Evolutionary conservation across 352 stramenopile genomes (phyloP).

Genomic region (Pythium aquatile): DNA sequence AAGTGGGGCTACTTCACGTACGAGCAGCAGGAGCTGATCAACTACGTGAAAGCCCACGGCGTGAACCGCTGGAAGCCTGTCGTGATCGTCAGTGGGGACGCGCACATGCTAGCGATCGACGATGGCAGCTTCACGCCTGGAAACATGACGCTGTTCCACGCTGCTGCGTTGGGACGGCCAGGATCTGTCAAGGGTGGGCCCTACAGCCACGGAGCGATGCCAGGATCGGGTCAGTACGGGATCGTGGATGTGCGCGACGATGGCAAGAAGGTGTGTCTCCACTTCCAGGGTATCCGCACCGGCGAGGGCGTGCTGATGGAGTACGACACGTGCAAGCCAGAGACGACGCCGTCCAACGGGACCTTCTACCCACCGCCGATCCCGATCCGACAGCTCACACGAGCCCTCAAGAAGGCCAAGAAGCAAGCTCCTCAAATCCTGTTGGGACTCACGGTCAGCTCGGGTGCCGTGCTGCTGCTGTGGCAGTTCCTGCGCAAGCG

Average conservation of each 20-base stretch:
- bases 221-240: conserved; percentile 77
- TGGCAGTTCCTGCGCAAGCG: conserved; percentile 9
- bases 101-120: conserved; percentile 89
- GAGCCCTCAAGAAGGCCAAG: conserved; percentile 57
- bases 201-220: conserved; percentile 83
- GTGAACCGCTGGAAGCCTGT: conserved; percentile 72
- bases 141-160: conserved; percentile 77
- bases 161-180: conserved; percentile 73
- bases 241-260: conserved; percentile 82
- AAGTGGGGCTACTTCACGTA: conserved; percentile 87
- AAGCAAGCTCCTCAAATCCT: conserved; percentile 8
- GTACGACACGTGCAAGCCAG: conserved; percentile 73
- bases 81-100: conserved; percentile 84
- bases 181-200: conserved; percentile 85
- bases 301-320: conserved; percentile 59
- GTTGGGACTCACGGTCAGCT: neutral
- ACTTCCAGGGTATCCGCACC: conserved; percentile 67
- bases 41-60: conserved; percentile 62
- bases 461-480: conserved; percentile 2
- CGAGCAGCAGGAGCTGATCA: conserved; percentile 77
- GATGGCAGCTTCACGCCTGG: conserved; percentile 72
- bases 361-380: conserved; percentile 69
- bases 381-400: conserved; percentile 48
- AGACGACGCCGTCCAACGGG: conserved; percentile 48
- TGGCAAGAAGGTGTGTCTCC: conserved; percentile 57